Evolutionary conservation across 225 moss, liverwort and hornwort species (phyloP).

Genomic region (Polytrichum commune): DNA sequence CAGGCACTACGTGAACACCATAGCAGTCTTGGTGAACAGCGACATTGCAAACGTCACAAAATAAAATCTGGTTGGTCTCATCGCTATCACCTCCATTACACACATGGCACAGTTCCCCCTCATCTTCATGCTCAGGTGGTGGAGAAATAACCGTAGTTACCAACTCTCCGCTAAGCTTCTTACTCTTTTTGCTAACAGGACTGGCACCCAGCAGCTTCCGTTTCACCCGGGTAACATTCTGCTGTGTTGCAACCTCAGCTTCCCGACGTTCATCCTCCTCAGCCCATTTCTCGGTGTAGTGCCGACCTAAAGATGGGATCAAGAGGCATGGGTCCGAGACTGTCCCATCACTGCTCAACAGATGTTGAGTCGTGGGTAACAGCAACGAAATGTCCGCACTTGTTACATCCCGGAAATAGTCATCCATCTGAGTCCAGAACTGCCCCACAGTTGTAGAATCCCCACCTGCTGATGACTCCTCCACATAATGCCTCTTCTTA

Average conservation of each 20-base stretch:
- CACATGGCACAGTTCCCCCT: slow-evolving; percentile 67
- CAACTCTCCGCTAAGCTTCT: slow-evolving; percentile 44
- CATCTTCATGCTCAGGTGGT: slow-evolving; percentile 57
- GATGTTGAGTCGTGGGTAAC: slow-evolving; percentile 40
- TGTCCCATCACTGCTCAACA: slow-evolving; percentile 27
- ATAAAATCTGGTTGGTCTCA: slow-evolving; percentile 55
- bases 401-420: slow-evolving; percentile 54
- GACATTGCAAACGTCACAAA: slow-evolving; percentile 67
- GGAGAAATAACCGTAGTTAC: slow-evolving; percentile 62
- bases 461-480: slow-evolving; percentile 39
- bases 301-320: slow-evolving; percentile 50
- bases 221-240: slow-evolving; percentile 49
- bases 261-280: slow-evolving; percentile 49
- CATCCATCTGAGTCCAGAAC: slow-evolving; percentile 66
- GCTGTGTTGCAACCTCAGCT: slow-evolving; percentile 39
- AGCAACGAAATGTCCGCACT: slow-evolving; percentile 50
- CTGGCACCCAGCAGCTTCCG: slow-evolving; percentile 52
- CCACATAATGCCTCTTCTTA: slow-evolving; percentile 53
- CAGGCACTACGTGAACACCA: slow-evolving; percentile 59
- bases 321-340: slow-evolving; percentile 52
- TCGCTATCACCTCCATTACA: slow-evolving; percentile 71
- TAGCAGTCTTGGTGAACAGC: slow-evolving; percentile 75
- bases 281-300: slow-evolving; percentile 50
- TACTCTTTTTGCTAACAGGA: slow-evolving; percentile 62
- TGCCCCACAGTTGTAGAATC: slow-evolving; percentile 34